These are phyloP conservation scores for Aotearoamyces nothofagi DNA, from an alignment of 2,329 filamentous ascomycete species.

Conservation along the genomic window DNA sequence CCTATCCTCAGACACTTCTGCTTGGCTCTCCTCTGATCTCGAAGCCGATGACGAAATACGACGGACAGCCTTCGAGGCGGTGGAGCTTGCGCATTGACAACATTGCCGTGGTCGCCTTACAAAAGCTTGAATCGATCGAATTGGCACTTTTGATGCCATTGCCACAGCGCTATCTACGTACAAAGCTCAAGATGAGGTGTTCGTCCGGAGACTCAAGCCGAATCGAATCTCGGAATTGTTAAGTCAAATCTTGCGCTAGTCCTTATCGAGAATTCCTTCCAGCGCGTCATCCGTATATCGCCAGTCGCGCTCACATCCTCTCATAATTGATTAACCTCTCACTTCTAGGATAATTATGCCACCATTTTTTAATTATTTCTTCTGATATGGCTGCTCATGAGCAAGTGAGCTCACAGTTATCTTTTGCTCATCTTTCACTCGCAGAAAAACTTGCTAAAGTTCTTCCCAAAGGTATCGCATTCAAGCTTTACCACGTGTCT, in stretches of 20 bases:
- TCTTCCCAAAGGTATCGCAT: constrained; percentile 38
- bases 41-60: constrained; percentile 13
- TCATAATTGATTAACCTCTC: no score
- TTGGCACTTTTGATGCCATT: constrained; percentile 32
- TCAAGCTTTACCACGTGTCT: constrained; percentile 74
- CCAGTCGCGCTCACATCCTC: no score
- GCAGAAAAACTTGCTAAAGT: constrained; percentile 14
- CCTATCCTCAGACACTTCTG: constrained; percentile 20
- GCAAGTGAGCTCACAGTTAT: constrained; percentile 8
- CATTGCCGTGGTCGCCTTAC: constrained; percentile 15
- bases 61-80: constrained; percentile 5
- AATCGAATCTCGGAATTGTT: no score
- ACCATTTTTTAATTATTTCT: no score
- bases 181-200: no score
- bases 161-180: no score
- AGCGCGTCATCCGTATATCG: constrained; percentile 11
- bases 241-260: background rate
- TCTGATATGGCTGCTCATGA: constrained; percentile 17
- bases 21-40: constrained; percentile 16
- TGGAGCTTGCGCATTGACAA: constrained; percentile 12
- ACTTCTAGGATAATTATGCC: no score
- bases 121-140: constrained; percentile 23
- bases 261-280: constrained; percentile 1
- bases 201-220: no score
- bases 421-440: constrained; percentile 13